A percentile compares a stretch with the other conserved stretches of the same genome.
These are phyloP conservation scores for Pascua guehoae DNA, from an alignment of 1,284 basidiomycete genomes.

Conservation along the genomic window DNA sequence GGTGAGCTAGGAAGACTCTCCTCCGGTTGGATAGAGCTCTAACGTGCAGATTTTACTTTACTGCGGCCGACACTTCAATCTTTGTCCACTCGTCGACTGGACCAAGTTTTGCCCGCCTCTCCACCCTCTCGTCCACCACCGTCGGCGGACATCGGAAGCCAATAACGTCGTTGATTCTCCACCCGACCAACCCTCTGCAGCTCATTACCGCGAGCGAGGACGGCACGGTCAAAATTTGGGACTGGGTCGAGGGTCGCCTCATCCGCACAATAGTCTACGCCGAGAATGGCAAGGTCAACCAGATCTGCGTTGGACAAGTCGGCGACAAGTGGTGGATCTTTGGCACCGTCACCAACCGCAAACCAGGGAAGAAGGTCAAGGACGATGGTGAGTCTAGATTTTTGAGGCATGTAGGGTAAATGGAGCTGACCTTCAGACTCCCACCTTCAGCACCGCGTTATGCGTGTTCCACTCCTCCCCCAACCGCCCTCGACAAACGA, in stretches of 20 bases:
- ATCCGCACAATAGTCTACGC: slow-evolving; percentile 67
- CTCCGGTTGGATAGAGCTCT: slow-evolving; percentile 7
- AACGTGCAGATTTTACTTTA: slow-evolving; percentile 74
- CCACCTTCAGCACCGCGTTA: slow-evolving; percentile 23
- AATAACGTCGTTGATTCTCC: slow-evolving; percentile 73
- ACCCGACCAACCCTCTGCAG: slow-evolving; percentile 84
- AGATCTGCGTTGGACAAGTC: slow-evolving; percentile 34
- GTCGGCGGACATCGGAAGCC: slow-evolving; percentile 53
- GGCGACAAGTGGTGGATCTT: slow-evolving; percentile 39
- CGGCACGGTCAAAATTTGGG: slow-evolving; percentile 85
- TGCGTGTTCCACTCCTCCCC: slow-evolving; percentile 20
- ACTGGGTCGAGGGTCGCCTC: slow-evolving; percentile 80
- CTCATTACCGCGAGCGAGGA: slow-evolving; percentile 80
- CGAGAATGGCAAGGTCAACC: slow-evolving; percentile 61
- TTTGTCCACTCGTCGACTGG: slow-evolving; percentile 75
- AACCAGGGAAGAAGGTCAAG: slow-evolving; percentile 16
- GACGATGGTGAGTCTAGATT: slow-evolving; percentile 1
- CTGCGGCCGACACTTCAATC: slow-evolving; percentile 68
- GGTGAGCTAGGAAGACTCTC: slow-evolving; percentile 55
- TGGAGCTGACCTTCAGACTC: slow-evolving; percentile 3
- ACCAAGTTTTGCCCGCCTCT: slow-evolving; percentile 65
- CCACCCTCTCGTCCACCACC: slow-evolving; percentile 62
- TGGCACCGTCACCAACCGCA: slow-evolving; percentile 25
- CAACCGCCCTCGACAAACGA: slow-evolving; percentile 4
- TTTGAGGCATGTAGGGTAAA: neutral